Percentiles rank a stretch among this genome's conserved stretches.
These are phyloP conservation scores for Cryptococcus amylolentus DNA, from an alignment of 1,284 basidiomycete genomes.

Conservation along the genomic window DNA sequence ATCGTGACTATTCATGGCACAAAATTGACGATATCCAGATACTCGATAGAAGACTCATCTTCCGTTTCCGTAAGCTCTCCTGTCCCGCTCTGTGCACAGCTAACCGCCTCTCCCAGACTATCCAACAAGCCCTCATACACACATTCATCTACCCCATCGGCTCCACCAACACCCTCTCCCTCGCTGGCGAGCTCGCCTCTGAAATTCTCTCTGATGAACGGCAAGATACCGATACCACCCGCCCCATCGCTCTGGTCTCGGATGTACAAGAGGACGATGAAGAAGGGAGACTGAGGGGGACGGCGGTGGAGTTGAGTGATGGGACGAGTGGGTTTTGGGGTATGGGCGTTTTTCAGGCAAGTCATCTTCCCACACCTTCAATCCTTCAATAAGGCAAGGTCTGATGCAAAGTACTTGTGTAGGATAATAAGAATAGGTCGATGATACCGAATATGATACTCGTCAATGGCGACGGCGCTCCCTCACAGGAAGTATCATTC, in stretches of 20 bases:
- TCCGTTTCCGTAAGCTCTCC: slow-evolving; percentile 22
- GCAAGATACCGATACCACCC: slow-evolving; percentile 13
- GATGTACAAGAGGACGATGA: slow-evolving; percentile 11
- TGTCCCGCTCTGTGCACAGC: background rate
- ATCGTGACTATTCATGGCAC: background rate
- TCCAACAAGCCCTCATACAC: slow-evolving; percentile 21
- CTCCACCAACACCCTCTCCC: slow-evolving; percentile 18
- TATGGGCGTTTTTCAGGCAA: slow-evolving; percentile 40
- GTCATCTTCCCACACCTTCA: slow-evolving; percentile 1
- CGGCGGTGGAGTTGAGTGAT: slow-evolving; percentile 10
- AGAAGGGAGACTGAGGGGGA: slow-evolving; percentile 2
- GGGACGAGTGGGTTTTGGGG: slow-evolving; percentile 43
- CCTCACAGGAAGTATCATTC: slow-evolving; percentile 15
- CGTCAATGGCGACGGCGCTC: slow-evolving; percentile 14
- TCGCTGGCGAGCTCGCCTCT: slow-evolving; percentile 16
- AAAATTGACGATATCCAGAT: slow-evolving; percentile 1
- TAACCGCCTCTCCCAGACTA: slow-evolving; percentile 2
- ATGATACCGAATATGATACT: slow-evolving; percentile 26
- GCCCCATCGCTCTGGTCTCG: slow-evolving; percentile 9
- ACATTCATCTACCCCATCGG: slow-evolving; percentile 28
- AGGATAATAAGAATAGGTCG: slow-evolving; percentile 23
- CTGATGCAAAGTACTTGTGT: background rate
- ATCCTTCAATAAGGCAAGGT: background rate
- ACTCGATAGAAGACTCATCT: slow-evolving; percentile 7
- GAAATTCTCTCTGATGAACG: slow-evolving; percentile 30